Conservation (phyloP, 257 asterid species). For the Fraxinus quadrangulata region DNA sequence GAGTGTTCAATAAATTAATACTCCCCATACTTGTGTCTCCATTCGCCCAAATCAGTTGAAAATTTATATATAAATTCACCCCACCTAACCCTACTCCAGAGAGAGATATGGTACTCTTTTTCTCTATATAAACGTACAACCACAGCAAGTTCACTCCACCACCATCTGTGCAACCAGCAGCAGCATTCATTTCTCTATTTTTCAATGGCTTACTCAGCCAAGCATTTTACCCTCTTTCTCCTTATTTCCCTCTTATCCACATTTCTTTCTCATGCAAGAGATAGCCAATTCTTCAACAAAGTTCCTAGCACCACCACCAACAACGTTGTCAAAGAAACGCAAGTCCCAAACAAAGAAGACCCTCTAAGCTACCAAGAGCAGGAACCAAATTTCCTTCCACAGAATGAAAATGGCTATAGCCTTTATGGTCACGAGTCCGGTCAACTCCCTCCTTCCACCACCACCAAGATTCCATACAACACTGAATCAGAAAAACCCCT, state of each 20-base stretch:
- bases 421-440: slow-evolving; percentile 76
- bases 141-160: slow-evolving; percentile 23
- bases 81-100: background rate
- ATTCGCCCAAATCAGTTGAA: slow-evolving; percentile 50
- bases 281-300: slow-evolving; percentile 79
- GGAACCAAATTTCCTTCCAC: slow-evolving; percentile 59
- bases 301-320: slow-evolving; percentile 45
- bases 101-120: background rate
- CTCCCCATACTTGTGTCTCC: slow-evolving; percentile 36
- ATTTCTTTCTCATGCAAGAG: slow-evolving; percentile 62
- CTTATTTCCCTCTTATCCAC: slow-evolving; percentile 42
- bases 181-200: slow-evolving; percentile 3
- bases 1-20: background rate
- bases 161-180: slow-evolving; percentile 8
- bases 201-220: slow-evolving; percentile 60
- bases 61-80: slow-evolving; percentile 11
- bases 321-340: slow-evolving; percentile 6
- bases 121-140: slow-evolving; percentile 51
- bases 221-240: slow-evolving; percentile 46
- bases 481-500: slow-evolving; percentile 25
- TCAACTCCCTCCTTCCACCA: slow-evolving; percentile 62
- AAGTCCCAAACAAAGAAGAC: slow-evolving; percentile 28
- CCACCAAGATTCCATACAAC: slow-evolving; percentile 15
- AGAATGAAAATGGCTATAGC: slow-evolving; percentile 66
- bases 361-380: slow-evolving; percentile 32